These are phyloP conservation scores for Alternaria incomplexa DNA, from an alignment of 2,329 filamentous ascomycete species.

Conservation along the genomic window DNA sequence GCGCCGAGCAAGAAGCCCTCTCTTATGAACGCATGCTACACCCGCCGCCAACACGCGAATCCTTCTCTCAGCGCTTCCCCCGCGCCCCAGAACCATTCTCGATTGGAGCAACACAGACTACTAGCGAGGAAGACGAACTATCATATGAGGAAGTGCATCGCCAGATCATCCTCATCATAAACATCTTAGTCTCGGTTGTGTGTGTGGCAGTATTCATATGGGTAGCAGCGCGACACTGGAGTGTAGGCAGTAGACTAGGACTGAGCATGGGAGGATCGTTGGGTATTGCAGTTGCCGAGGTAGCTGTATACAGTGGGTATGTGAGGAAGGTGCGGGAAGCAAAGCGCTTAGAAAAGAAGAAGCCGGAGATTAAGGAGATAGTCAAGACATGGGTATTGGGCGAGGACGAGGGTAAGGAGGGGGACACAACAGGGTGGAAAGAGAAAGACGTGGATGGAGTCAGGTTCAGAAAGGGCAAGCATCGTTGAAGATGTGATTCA, in stretches of 20 bases:
- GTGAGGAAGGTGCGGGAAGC: conserved; percentile 73
- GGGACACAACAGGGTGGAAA: conserved; percentile 15
- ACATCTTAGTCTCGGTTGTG: conserved; percentile 85
- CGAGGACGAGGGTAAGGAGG: conserved; percentile 19
- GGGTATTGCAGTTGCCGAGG: conserved; percentile 75
- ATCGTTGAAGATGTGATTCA: conserved; percentile 43
- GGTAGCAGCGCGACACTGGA: conserved; percentile 80
- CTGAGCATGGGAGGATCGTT: conserved; percentile 73
- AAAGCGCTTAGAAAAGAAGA: conserved; percentile 65
- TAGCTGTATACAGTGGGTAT: conserved; percentile 78
- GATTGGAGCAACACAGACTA: conserved; percentile 32
- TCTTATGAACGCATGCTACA: conserved; percentile 83
- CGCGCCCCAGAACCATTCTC: conserved; percentile 59
- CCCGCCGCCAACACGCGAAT: conserved; percentile 61
- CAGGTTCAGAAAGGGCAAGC: conserved; percentile 53
- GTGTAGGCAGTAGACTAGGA: conserved; percentile 70
- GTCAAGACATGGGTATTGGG: conserved; percentile 72
- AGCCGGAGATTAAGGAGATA: conserved; percentile 71
- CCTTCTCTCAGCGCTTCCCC: conserved; percentile 66
- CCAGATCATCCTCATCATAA: conserved; percentile 85
- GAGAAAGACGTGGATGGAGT: conserved; percentile 40
- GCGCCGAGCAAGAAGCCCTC: conserved; percentile 79
- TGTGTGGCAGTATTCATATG: conserved; percentile 79
- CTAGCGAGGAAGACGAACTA: conserved; percentile 65
- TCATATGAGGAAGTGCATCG: conserved; percentile 76